Evolutionary conservation across 1,139 yeast species (phyloP), one percentile per base, ranked within the genome.

Genomic region (Nadsonia starkeyi-henricii): DNA sequence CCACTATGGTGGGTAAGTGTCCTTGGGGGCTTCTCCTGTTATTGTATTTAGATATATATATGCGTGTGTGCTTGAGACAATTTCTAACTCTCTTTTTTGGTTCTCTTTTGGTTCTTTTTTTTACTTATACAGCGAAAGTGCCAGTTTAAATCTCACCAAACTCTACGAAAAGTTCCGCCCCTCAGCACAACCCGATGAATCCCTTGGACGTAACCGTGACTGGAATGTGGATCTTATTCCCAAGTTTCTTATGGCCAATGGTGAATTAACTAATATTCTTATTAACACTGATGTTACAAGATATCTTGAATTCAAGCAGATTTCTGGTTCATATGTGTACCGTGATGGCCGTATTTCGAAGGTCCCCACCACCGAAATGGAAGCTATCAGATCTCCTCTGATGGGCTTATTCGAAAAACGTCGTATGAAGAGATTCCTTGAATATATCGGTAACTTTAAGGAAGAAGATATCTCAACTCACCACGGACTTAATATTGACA

Each of bases 221-320:
- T 91, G 98, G 97, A 88, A 94, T 66, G 89, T 91, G 50, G 99
- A 91, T 63, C 74, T 91, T 70, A 88, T 91, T 60, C 99, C 99
- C 47, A 91, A 91, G 70, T 91, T 91, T 59, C 73, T 93, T 59
- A 93, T 91, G 98, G 93, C 97, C 51, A 86, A 88, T 61, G 99
- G 99, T 42, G 99, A 91, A 64, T 76, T 91, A 69, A 89, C 97
- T 58, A 89, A 89, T 66, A 93, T 91, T 58, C 76, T 91, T 61
- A 91, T 85, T 41, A 96, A 89, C 65, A 91, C 98, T 23, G 91
- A 89, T 59, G 98, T 91, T 48, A 89, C 97, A 23, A 77, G 96
- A 56, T 91, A 89, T 66, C 82, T 93, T 61, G 97, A 91, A 64
- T 93, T 93, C 70, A 89, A 91, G 68, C 97, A 88, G 67, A 85